phyloP scores from a whole-genome alignment of 1,284 basidiomycete species.

The Meripilus lineatus region DNA sequence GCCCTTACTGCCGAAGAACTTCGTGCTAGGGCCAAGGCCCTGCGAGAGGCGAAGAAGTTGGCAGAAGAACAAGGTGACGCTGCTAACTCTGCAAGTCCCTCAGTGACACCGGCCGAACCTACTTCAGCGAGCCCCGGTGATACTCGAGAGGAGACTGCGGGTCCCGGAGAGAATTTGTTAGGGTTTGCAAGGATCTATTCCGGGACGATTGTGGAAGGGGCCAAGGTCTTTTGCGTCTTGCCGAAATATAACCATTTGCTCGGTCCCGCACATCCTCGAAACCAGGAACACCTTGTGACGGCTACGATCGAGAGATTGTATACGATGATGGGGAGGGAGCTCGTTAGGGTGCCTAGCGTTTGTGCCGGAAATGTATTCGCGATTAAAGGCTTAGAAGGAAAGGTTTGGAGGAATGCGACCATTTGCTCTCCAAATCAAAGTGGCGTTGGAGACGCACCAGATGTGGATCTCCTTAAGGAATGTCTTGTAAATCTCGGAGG shows the following conservation, averaged over 20 bases:
- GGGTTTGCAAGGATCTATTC: conserved; percentile 96
- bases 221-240: conserved; percentile 69
- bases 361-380: conserved; percentile 97
- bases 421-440: conserved; percentile 64
- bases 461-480: conserved; percentile 37
- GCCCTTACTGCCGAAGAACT: conserved; percentile 85
- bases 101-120: not conserved
- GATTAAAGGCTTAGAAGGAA: conserved; percentile 85
- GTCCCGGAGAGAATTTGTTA: conserved; percentile 64
- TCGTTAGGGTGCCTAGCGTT: conserved; percentile 80
- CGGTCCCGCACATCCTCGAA: conserved; percentile 63
- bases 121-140: conserved; percentile 14
- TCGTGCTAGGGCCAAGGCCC: conserved; percentile 62
- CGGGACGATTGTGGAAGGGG: conserved; percentile 71
- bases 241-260: conserved; percentile 85
- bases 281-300: conserved; percentile 63
- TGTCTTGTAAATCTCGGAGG: conserved; percentile 83
- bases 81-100: not conserved
- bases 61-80: conserved; percentile 20
- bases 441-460: conserved; percentile 36
- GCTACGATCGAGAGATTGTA: conserved; percentile 79
- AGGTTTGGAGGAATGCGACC: conserved; percentile 89
- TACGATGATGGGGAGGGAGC: conserved; percentile 97
- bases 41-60: conserved; percentile 46
- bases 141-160: conserved; percentile 13